A percentile compares a stretch with the other conserved stretches of the same genome.
Evolutionary conservation across 192 early-diverging fungal species (phyloP).

Genomic region (Haplosporangium gracile): DNA sequence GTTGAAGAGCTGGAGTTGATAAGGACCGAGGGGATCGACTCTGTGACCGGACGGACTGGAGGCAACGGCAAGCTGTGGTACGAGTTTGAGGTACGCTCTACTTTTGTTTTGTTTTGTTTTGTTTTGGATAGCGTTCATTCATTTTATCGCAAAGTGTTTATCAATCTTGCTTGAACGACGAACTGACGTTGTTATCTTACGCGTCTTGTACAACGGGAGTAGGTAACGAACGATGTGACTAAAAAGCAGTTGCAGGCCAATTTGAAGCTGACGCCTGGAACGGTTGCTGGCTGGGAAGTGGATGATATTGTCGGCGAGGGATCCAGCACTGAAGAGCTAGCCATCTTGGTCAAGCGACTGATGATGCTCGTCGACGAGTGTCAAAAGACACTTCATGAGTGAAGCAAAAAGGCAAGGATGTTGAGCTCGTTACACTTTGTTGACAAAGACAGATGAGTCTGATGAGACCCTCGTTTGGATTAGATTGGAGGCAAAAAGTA

Average conservation of each 20-base stretch:
- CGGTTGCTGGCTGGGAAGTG: slow-evolving; percentile 37
- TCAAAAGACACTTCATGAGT: slow-evolving; percentile 15
- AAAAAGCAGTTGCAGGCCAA: slow-evolving; percentile 16
- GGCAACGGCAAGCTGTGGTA: slow-evolving; percentile 33
- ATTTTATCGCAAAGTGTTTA: background rate
- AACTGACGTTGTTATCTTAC: background rate
- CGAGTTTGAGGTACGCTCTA: slow-evolving; percentile 43
- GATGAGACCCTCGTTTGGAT: no score
- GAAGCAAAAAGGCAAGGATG: background rate
- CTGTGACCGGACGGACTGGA: slow-evolving; percentile 23
- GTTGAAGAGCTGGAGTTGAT: slow-evolving; percentile 33
- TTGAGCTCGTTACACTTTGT: background rate
- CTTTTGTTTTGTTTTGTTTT: background rate
- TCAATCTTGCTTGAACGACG: background rate
- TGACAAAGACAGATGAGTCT: background rate
- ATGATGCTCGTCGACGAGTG: slow-evolving; percentile 43
- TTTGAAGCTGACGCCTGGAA: slow-evolving; percentile 29
- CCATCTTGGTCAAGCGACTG: slow-evolving; percentile 18
- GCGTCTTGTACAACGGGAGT: background rate
- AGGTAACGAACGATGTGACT: slow-evolving; percentile 24
- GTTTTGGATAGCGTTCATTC: background rate
- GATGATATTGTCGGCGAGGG: slow-evolving; percentile 21
- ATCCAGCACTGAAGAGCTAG: slow-evolving; percentile 11
- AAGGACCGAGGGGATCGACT: slow-evolving; percentile 9
- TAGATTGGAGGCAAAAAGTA: no score